Percentiles rank a stretch among this genome's conserved stretches.
Conservation (phyloP, 208 protist species). For the Sergeia podlipaevii region DNA sequence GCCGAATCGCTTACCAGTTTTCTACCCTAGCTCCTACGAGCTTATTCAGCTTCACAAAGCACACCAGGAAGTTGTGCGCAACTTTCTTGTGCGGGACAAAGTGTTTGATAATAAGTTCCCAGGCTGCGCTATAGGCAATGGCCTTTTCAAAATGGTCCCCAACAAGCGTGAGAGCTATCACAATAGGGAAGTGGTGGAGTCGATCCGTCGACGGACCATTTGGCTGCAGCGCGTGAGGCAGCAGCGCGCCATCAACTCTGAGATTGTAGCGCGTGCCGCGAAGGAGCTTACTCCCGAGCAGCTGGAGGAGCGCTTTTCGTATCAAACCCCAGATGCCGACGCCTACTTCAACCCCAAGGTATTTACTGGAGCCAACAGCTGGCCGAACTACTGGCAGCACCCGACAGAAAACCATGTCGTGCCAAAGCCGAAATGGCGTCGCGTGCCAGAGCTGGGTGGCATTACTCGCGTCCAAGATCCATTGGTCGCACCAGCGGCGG, state of each 20-base stretch:
- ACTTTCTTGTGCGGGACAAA: slow-evolving; percentile 81
- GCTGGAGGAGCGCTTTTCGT: slow-evolving; percentile 49
- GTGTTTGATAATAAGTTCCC: slow-evolving; percentile 92
- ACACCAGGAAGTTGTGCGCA: slow-evolving; percentile 61
- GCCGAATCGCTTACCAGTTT: slow-evolving; percentile 46
- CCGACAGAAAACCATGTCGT: slow-evolving; percentile 67
- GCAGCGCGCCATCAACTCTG: slow-evolving; percentile 75
- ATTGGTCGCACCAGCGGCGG: slow-evolving; percentile 31
- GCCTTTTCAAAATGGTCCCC: slow-evolving; percentile 86
- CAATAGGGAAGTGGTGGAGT: slow-evolving; percentile 68
- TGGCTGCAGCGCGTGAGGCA: slow-evolving; percentile 79
- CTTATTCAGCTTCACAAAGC: slow-evolving; percentile 76
- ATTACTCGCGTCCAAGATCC: slow-evolving; percentile 84
- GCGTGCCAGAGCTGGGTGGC: slow-evolving; percentile 71
- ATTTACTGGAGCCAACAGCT: slow-evolving; percentile 65
- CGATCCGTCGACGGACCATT: slow-evolving; percentile 77
- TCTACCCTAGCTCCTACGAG: slow-evolving; percentile 71
- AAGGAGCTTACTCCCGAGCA: slow-evolving; percentile 22
- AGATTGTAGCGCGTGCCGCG: slow-evolving; percentile 33
- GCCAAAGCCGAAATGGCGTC: slow-evolving; percentile 69
- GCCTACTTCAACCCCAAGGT: slow-evolving; percentile 74
- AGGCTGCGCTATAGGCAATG: slow-evolving; percentile 65
- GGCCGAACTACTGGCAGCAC: slow-evolving; percentile 91
- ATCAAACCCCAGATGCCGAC: slow-evolving; percentile 60
- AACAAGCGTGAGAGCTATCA: slow-evolving; percentile 74